Evolutionary conservation across 2,329 filamentous ascomycete species (phyloP).

Genomic region (Anthostomella pinea): DNA sequence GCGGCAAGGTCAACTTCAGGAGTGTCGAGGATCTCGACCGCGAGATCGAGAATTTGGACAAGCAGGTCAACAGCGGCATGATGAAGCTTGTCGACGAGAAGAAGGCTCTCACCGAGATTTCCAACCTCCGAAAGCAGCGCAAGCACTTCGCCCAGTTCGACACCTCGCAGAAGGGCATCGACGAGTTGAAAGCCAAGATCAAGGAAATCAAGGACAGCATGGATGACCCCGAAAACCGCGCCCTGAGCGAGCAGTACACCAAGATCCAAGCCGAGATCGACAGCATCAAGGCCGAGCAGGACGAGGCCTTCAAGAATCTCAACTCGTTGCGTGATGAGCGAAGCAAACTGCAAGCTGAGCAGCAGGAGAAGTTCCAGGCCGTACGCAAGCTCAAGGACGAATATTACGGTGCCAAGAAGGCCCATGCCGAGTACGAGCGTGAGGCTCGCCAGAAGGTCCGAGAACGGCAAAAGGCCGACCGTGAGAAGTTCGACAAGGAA

Average conservation of each 20-base stretch:
- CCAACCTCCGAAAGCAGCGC: constrained; percentile 78
- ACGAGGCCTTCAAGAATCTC: constrained; percentile 84
- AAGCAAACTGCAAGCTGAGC: constrained; percentile 76
- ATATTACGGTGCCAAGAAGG: constrained; percentile 79
- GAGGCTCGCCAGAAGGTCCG: constrained; percentile 73
- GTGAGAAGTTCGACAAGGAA: constrained; percentile 68
- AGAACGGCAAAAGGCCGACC: constrained; percentile 79
- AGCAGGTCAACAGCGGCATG: constrained; percentile 80
- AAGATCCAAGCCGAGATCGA: constrained; percentile 86
- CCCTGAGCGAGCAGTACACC: constrained; percentile 81
- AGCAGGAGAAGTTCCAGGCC: constrained; percentile 79
- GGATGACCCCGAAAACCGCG: constrained; percentile 88
- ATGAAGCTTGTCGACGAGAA: constrained; percentile 98
- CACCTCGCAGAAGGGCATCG: constrained; percentile 82
- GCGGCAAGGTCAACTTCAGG: constrained; percentile 80
- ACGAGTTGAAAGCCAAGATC: constrained; percentile 82
- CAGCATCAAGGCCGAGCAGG: constrained; percentile 85
- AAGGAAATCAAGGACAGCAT: constrained; percentile 83
- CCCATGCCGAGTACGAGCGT: constrained; percentile 78
- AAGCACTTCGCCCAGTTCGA: constrained; percentile 89
- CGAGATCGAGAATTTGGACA: constrained; percentile 76
- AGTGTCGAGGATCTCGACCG: constrained; percentile 81
- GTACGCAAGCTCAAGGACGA: constrained; percentile 87
- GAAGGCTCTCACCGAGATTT: constrained; percentile 84
- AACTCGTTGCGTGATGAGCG: constrained; percentile 82